Evolutionary conservation across 2,329 filamentous ascomycete species (phyloP), one percentile per base, ranked within the genome.

Genomic region (Clonostachys sp.): DNA sequence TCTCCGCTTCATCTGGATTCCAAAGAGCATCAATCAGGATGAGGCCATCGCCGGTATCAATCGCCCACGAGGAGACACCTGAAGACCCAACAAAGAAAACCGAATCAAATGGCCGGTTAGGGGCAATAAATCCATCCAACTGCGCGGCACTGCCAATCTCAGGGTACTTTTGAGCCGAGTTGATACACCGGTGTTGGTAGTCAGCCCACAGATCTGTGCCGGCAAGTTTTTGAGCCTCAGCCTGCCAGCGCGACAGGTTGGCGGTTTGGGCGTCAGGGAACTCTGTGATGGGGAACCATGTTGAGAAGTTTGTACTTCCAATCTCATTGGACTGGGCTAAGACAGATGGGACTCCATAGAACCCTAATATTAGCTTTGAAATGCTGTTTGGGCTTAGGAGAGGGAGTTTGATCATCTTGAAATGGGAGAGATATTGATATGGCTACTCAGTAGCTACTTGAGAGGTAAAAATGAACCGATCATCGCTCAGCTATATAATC

Each of bases 11-110:
- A 4, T 54, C 53, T 0, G 53, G 41, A 16, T 57, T 57, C 16
- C 52, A 47, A 18, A 58, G 49, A 1, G 57, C 35, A 18, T 60
- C 57, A 9, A 59, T 53, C 13, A 60, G 42, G 17, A 60, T 47
- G 7, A 61, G 46, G 1, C 58, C 57, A 4, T 55, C 57, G 6
- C 57, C 58, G 1, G 57, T 61, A 38, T 59, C 57, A 34, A 58
- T 53, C 1, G 55, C 57, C 59, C 59, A 61, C 5, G 53, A 44
- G 4, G 57, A 56, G 20, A 59, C 57, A 12, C 45, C 50, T 3
- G 53, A 53, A 36, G 49, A 49, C 3, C 57, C 57, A 17, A 59
- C 46, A 17, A 56, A 60, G 41, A 55, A 55, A 39, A 59, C 49
- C 2, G 53, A 54, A 41, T 57, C 54, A 39, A 59, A 59, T 3